These are phyloP conservation scores for Ophiostoma piceae DNA, from an alignment of 2,329 filamentous ascomycete species.

Conservation along the genomic window DNA sequence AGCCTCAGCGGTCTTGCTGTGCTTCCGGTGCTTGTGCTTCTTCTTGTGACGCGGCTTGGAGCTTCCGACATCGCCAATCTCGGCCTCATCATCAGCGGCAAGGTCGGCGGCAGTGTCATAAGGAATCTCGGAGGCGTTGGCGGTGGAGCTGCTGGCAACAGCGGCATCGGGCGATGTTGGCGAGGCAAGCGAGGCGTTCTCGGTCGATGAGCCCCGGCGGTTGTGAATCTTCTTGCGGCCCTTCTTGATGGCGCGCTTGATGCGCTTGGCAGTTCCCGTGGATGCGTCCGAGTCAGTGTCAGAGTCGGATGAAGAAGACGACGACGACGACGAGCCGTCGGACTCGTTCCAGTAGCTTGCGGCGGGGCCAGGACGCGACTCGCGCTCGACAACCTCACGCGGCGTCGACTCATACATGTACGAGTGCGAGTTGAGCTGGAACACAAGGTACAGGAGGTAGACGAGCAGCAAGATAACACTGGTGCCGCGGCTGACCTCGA, in stretches of 20 bases:
- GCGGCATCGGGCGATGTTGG: not conserved
- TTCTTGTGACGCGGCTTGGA: conserved; percentile 29
- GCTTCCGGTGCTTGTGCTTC: conserved; percentile 38
- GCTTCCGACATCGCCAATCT: conserved; percentile 21
- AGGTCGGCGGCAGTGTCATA: not conserved
- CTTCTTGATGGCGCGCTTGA: conserved; percentile 57
- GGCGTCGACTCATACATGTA: conserved; percentile 66
- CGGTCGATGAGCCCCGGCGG: conserved; percentile 31
- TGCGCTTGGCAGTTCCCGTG: conserved; percentile 50
- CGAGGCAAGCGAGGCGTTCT: conserved; percentile 32
- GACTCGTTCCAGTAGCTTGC: conserved; percentile 59
- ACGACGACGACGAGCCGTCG: conserved; percentile 42
- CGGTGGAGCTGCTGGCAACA: not conserved
- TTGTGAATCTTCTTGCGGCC: conserved; percentile 53
- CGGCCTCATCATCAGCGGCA: conserved; percentile 28
- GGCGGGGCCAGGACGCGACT: conserved; percentile 63
- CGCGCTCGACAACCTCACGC: conserved; percentile 56
- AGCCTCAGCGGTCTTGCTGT: conserved; percentile 1
- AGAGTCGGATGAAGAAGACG: conserved; percentile 38
- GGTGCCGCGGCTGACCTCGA: conserved; percentile 72
- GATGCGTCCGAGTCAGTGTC: conserved; percentile 44
- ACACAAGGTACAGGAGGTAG: conserved; percentile 67
- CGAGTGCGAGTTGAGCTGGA: conserved; percentile 67
- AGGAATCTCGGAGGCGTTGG: not conserved
- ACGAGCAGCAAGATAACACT: conserved; percentile 68